These are phyloP conservation scores for Curvularia spicifera DNA, from an alignment of 2,329 filamentous ascomycete genomes.

Conservation along the genomic window DNA sequence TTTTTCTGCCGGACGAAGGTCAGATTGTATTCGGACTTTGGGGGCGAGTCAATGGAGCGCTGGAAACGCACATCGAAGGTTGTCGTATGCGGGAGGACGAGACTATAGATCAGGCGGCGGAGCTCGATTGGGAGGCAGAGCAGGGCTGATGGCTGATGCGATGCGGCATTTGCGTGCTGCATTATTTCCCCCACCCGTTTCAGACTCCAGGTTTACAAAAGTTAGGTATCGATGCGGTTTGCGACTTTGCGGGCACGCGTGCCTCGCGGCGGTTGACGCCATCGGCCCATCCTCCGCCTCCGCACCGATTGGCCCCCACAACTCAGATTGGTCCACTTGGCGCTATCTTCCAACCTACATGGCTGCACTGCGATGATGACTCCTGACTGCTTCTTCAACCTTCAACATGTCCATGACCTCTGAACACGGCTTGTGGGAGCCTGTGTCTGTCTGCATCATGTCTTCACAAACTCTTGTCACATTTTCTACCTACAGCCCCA, in stretches of 20 bases:
- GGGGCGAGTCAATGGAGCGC: conserved; percentile 19
- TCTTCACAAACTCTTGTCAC: conserved; percentile 35
- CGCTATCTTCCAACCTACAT: conserved; percentile 18
- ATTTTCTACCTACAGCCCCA: conserved; percentile 58
- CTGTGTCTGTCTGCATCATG: conserved; percentile 29
- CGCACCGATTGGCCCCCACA: conserved; percentile 27
- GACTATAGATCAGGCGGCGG: conserved; percentile 51
- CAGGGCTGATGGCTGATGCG: conserved; percentile 37
- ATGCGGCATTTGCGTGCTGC: conserved; percentile 9
- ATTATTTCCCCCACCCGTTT: conserved; percentile 17
- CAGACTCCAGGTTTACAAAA: background rate
- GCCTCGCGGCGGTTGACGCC: conserved; percentile 18
- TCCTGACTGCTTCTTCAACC: conserved; percentile 34
- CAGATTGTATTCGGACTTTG: conserved; percentile 38
- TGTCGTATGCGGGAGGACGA: conserved; percentile 53
- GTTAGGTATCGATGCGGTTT: conserved; percentile 5
- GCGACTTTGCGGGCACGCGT: conserved; percentile 2
- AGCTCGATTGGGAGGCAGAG: conserved; percentile 53
- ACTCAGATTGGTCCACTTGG: conserved; percentile 28
- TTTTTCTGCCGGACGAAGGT: conserved; percentile 38
- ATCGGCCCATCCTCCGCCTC: conserved; percentile 17
- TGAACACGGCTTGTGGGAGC: conserved; percentile 35
- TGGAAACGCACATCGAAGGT: conserved; percentile 33
- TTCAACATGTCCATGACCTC: conserved; percentile 38
- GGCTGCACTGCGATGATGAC: conserved; percentile 23